Conservation (phyloP, 306 rosid species). For the Trifolium dubium region DNA sequence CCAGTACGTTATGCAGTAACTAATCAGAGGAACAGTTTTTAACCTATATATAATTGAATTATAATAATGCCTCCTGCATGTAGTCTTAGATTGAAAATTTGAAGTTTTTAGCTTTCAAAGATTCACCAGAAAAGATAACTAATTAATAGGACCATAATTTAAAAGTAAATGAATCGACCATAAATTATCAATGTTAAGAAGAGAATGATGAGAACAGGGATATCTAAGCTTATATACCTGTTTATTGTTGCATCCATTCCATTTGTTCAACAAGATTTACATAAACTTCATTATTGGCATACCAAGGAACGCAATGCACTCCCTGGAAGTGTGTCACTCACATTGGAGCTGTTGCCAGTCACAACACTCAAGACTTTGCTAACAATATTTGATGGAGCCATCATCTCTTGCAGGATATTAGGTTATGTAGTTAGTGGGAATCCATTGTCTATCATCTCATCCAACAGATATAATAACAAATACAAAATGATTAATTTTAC, state of each 20-base stretch:
- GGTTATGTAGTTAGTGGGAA: slow-evolving; percentile 96
- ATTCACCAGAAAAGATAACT: slow-evolving; percentile 3
- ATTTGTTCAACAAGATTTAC: slow-evolving; percentile 93
- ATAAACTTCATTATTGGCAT: slow-evolving; percentile 82
- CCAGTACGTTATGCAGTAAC: neutral
- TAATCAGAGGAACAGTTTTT: slow-evolving; percentile 15
- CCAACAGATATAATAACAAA: slow-evolving; percentile 72
- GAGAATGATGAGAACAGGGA: slow-evolving; percentile 28
- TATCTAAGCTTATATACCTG: slow-evolving; percentile 55
- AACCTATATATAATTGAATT: slow-evolving; percentile 16
- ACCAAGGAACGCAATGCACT: slow-evolving; percentile 88
- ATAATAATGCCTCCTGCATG: neutral
- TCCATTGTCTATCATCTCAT: slow-evolving; percentile 99
- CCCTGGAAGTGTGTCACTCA: slow-evolving; percentile 84
- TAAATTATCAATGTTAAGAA: slow-evolving; percentile 25
- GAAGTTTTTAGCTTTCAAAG: slow-evolving; percentile 13
- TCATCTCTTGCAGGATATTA: slow-evolving; percentile 88
- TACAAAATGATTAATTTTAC: slow-evolving; percentile 15
- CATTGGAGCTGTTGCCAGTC: slow-evolving; percentile 88
- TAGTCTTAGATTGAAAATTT: neutral
- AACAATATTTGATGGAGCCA: slow-evolving; percentile 91
- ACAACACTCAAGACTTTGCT: slow-evolving; percentile 90
- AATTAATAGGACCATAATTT: slow-evolving; percentile 7
- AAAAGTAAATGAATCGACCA: neutral
- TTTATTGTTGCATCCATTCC: slow-evolving; percentile 69